Percentiles rank a stretch among this genome's conserved stretches.
phyloP scores from a whole-genome alignment of 106 monocot genomes.

The Acorus gramineus region DNA sequence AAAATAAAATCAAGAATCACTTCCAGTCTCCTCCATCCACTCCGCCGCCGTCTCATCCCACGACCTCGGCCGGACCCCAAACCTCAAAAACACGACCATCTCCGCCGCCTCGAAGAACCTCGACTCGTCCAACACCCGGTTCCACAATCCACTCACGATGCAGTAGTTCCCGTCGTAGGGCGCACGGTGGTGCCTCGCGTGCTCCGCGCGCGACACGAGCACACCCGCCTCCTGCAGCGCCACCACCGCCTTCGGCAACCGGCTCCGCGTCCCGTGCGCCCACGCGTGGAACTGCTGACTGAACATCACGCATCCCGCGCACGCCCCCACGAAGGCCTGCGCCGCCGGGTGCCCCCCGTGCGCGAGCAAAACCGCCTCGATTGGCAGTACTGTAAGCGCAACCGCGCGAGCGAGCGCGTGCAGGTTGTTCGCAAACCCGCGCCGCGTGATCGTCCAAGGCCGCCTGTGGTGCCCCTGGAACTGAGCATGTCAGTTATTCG shows the following conservation, averaged over 20 bases:
- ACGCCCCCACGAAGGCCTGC: slow-evolving; percentile 50
- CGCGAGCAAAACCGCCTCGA: slow-evolving; percentile 20
- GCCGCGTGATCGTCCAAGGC: slow-evolving; percentile 58
- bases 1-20: too few relatives aligned
- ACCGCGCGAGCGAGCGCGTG: slow-evolving; percentile 48
- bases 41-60: slow-evolving; percentile 43
- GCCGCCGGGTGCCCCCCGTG: slow-evolving; percentile 13
- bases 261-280: slow-evolving; percentile 52
- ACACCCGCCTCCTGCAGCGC: slow-evolving; percentile 62
- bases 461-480: slow-evolving; percentile 67
- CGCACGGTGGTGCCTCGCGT: slow-evolving; percentile 57
- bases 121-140: slow-evolving; percentile 37
- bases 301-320: slow-evolving; percentile 47
- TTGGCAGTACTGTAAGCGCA: slow-evolving; percentile 23
- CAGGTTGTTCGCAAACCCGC: slow-evolving; percentile 63
- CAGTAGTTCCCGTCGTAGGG: slow-evolving; percentile 82
- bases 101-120: slow-evolving; percentile 65
- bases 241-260: slow-evolving; percentile 46
- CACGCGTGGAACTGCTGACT: slow-evolving; percentile 93
- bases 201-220: slow-evolving; percentile 47
- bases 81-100: slow-evolving; percentile 64
- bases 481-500: too few relatives aligned
- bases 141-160: slow-evolving; percentile 85
- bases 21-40: slow-evolving; percentile 36
- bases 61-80: slow-evolving; percentile 65